These are phyloP conservation scores for Colletotrichum agaves DNA, from an alignment of 2,329 filamentous ascomycete genomes.

Conservation along the genomic window DNA sequence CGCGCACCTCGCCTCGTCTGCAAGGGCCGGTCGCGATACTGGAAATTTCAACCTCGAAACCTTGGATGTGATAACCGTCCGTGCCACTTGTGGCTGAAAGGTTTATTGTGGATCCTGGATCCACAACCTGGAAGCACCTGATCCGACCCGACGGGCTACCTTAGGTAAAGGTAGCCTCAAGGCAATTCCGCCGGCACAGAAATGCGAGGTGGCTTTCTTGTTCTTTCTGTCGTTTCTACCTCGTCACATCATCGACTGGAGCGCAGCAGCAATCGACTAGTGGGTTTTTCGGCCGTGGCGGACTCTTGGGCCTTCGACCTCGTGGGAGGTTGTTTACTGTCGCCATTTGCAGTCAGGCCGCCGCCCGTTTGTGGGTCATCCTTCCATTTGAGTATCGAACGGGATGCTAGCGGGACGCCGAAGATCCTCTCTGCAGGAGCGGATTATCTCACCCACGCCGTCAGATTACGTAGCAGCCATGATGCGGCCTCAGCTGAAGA, in stretches of 20 bases:
- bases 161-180: too few species aligned
- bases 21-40: slow-evolving; percentile 32
- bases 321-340: slow-evolving; percentile 15
- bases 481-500: slow-evolving; percentile 28
- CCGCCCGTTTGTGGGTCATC: background rate
- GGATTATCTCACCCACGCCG: slow-evolving; percentile 2
- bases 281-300: slow-evolving; percentile 17
- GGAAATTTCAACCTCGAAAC: slow-evolving; percentile 39
- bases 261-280: slow-evolving; percentile 16
- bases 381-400: slow-evolving; percentile 1
- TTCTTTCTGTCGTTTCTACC: too few species aligned
- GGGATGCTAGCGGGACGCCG: slow-evolving; percentile 26
- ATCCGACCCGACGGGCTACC: too few species aligned
- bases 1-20: slow-evolving; percentile 25
- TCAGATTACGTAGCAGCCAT: slow-evolving; percentile 35
- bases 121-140: too few species aligned
- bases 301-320: slow-evolving; percentile 30
- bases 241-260: slow-evolving; percentile 17
- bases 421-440: slow-evolving; percentile 25
- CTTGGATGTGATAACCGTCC: slow-evolving; percentile 29
- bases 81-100: slow-evolving; percentile 34
- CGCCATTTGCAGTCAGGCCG: slow-evolving; percentile 29
- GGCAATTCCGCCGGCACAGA: background rate
- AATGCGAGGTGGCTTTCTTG: slow-evolving; percentile 23
- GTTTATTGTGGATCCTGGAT: slow-evolving; percentile 9